Percentiles rank a stretch among this genome's conserved stretches.
phyloP scores from a whole-genome alignment of 495 filamentous ascomycete genomes.

The Halenospora varia region DNA sequence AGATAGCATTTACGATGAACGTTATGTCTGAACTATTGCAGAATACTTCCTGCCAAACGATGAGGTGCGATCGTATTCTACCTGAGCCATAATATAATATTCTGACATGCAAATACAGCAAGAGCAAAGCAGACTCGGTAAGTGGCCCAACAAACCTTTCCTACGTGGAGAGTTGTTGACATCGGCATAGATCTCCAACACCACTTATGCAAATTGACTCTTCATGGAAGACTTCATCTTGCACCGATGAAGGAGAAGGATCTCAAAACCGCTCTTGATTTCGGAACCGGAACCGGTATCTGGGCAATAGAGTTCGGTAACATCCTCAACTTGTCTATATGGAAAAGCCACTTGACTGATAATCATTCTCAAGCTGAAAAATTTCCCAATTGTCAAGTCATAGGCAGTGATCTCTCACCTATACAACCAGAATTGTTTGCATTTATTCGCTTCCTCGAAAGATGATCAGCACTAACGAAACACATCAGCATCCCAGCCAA shows the following conservation, averaged over 20 bases:
- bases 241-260: conserved; percentile 21
- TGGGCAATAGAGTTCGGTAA: conserved; percentile 45
- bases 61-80: neutral
- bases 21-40: neutral
- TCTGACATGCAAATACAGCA: neutral
- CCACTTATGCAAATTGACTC: conserved; percentile 44
- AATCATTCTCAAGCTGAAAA: conserved; percentile 28
- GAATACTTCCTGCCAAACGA: conserved; percentile 3
- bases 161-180: neutral
- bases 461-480: neutral
- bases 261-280: conserved; percentile 32
- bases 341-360: neutral
- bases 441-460: neutral
- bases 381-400: conserved; percentile 52
- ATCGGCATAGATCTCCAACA: conserved; percentile 32
- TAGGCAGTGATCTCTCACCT: conserved; percentile 60
- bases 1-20: neutral
- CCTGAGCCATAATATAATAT: neutral
- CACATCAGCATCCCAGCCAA: conserved; percentile 40
- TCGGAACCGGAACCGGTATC: conserved; percentile 47
- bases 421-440: conserved; percentile 47
- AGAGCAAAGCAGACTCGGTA: neutral
- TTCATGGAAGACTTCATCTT: conserved; percentile 41
- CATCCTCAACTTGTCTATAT: neutral
- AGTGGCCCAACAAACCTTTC: neutral